These are phyloP conservation scores for Blastocystis sp. DNA, from an alignment of 352 stramenopile genomes.

Conservation along the genomic window DNA sequence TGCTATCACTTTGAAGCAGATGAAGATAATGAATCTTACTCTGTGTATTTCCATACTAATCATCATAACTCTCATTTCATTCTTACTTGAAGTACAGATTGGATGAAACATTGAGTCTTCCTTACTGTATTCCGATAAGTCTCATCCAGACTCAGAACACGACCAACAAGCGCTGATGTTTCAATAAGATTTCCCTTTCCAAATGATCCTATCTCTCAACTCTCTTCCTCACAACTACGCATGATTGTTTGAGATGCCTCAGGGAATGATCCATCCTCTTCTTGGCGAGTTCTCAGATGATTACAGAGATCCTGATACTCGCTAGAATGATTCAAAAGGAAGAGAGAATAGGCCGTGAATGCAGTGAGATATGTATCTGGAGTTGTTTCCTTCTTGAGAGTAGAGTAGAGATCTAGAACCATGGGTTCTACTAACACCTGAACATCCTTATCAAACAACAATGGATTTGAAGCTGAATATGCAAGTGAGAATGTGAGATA, in stretches of 20 bases:
- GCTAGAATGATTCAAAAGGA: too few relatives aligned
- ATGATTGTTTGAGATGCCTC: neutral
- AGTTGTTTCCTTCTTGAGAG: too few relatives aligned
- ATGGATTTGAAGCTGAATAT: neutral
- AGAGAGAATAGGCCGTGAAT: too few relatives aligned
- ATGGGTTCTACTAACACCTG: too few relatives aligned
- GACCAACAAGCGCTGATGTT: neutral
- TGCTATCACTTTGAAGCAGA: neutral
- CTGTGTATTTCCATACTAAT: constrained; percentile 2
- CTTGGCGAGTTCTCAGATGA: too few relatives aligned
- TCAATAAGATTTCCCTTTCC: neutral
- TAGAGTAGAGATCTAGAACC: too few relatives aligned
- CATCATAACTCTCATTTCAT: neutral
- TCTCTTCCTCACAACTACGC: neutral
- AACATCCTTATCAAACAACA: too few relatives aligned
- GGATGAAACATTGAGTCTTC: neutral
- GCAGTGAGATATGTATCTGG: too few relatives aligned
- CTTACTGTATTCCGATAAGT: neutral
- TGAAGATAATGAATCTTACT: constrained; percentile 28
- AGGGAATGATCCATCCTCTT: constrained; percentile 11
- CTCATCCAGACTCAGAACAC: neutral
- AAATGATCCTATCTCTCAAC: neutral
- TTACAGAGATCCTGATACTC: too few relatives aligned
- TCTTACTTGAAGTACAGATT: neutral
- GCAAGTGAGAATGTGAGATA: neutral